Evolutionary conservation across 2,329 filamentous ascomycete species (phyloP), one percentile per base, ranked within the genome.

Genomic region (Phaeosphaeria sp.): DNA sequence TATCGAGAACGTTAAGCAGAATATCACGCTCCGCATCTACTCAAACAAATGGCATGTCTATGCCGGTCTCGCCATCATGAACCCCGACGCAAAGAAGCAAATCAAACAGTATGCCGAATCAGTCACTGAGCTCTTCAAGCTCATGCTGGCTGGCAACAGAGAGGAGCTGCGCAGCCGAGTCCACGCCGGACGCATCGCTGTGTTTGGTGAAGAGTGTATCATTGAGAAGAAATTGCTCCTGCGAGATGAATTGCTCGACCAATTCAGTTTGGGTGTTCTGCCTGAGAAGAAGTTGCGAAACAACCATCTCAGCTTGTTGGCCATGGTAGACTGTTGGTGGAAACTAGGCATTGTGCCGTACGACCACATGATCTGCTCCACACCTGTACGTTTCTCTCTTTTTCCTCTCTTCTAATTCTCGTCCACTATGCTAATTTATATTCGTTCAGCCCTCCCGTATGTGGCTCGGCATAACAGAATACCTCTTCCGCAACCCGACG

Each of bases 11-110:
- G 94, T 98, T 70, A 99, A 99, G 81, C 97, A 98, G 82, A 99
- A 99, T 80, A 89, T 98, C 67, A 98, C 93, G 67, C 83, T 99
- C 65, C 93, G 95, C 68, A 98, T 99, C 80, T 99, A 98, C 81
- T 89, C 90, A 59, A 96, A 97, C 78, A 99, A 98, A 79, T 99
- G 96, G 96, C 96, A 99, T 81, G 95, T 99, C 56, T 99, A 99
- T 77, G 95, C 95, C 20, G 95, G 95, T 0, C 89, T 99, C 9
- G 95, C 96, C 11, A 99, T 99, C 72, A 85, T 99, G 57, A 99
- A 99, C 76, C 95, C 95, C 0, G 90, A 93, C 57, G 95, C 95
- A 3, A 91, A 90, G 76, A 85, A 90, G 77, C 95, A 99, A 79
- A 98, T 99, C 71, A 87, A 90, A 55, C 93, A 98, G 81, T 99